phyloP scores from a whole-genome alignment of 73 alveolate species.

The Paramecium caudatum region DNA sequence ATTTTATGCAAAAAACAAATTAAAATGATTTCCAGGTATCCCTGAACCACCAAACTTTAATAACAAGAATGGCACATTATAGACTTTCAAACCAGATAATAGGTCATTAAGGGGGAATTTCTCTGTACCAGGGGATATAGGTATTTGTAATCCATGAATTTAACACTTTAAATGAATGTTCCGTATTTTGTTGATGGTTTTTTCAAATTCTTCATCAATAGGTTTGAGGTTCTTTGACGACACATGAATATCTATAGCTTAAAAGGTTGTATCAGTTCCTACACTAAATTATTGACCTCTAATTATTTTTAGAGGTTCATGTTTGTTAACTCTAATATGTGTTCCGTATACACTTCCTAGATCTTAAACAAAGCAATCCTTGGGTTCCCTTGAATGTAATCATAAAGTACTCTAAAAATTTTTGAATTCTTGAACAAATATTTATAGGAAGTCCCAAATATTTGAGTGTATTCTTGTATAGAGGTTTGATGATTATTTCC shows the following conservation, averaged over 20 bases:
- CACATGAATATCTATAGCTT: background rate
- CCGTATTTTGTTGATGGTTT: background rate
- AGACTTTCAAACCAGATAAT: background rate
- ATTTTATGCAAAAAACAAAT: constrained; percentile 9
- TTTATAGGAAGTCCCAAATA: background rate
- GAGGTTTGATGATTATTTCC: background rate
- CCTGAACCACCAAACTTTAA: constrained; percentile 47
- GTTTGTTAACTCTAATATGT: constrained; percentile 28
- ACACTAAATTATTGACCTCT: constrained; percentile 36
- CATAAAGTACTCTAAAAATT: constrained; percentile 38
- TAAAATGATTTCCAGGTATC: background rate
- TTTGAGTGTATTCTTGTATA: background rate
- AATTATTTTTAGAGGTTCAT: background rate
- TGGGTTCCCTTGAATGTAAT: constrained; percentile 29
- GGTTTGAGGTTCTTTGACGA: background rate
- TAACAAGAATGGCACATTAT: constrained; percentile 16
- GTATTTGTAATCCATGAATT: background rate
- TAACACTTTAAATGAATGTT: background rate
- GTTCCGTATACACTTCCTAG: constrained; percentile 75
- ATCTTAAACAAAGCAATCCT: constrained; percentile 62
- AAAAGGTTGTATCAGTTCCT: constrained; percentile 70
- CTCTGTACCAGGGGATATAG: too few relatives aligned
- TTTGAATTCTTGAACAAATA: background rate
- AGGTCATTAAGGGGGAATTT: too few relatives aligned
- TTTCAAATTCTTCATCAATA: background rate